phyloP scores from a whole-genome alignment of 2,329 filamentous ascomycete species.

The Leptographium wingfieldii region DNA sequence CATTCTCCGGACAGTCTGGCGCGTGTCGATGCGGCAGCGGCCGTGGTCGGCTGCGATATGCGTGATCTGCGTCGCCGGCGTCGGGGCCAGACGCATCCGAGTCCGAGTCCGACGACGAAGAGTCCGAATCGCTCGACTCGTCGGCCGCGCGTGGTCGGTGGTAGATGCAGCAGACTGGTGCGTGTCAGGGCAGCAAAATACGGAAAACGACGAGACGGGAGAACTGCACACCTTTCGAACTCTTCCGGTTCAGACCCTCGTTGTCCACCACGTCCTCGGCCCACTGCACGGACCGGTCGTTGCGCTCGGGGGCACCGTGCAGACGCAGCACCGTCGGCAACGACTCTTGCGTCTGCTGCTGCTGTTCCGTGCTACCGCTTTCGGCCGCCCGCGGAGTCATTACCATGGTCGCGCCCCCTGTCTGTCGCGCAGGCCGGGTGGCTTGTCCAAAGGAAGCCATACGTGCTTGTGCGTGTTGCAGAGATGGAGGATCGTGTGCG shows the following conservation, averaged over 20 bases:
- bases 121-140: slow-evolving; percentile 58
- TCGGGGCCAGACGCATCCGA: slow-evolving; percentile 30
- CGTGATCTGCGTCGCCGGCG: slow-evolving; percentile 15
- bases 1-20: slow-evolving; percentile 21
- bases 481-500: background rate
- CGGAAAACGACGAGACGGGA: too few relatives aligned
- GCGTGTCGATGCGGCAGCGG: slow-evolving; percentile 18
- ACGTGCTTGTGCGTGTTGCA: background rate
- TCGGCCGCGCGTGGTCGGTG: slow-evolving; percentile 71
- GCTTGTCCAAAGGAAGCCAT: background rate
- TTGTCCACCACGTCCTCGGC: slow-evolving; percentile 90
- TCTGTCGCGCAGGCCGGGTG: background rate
- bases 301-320: slow-evolving; percentile 32
- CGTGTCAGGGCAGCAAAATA: background rate
- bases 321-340: slow-evolving; percentile 34
- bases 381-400: background rate
- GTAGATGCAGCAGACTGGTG: slow-evolving; percentile 94
- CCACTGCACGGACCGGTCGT: slow-evolving; percentile 67
- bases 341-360: background rate
- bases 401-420: background rate
- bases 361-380: background rate
- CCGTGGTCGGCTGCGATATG: slow-evolving; percentile 18
- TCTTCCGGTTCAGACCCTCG: slow-evolving; percentile 87
- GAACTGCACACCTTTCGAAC: slow-evolving; percentile 61
- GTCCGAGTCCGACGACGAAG: slow-evolving; percentile 41